phyloP scores from a whole-genome alignment of 306 rosid species.

The Lotus japonicus region DNA sequence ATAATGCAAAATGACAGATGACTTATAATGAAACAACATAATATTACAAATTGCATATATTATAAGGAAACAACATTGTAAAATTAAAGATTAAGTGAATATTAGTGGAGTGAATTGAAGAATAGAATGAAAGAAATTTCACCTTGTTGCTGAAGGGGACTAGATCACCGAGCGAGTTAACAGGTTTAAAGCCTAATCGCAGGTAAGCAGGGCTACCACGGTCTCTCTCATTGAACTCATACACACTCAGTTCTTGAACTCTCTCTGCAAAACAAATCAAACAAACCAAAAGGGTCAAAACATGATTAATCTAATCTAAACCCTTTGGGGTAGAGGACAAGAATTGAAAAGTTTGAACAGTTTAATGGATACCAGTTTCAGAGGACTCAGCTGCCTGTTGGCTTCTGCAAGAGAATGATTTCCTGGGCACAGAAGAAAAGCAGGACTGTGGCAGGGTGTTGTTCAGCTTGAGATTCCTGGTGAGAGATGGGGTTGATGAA shows the following conservation, averaged over 20 bases:
- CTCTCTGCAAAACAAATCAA: conserved; percentile 21
- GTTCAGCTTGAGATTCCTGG: conserved; percentile 7
- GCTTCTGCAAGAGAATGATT: no score
- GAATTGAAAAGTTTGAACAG: background rate
- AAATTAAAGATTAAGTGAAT: no score
- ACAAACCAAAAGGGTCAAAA: background rate
- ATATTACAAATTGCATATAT: no score
- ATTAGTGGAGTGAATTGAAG: no score
- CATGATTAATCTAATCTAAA: background rate
- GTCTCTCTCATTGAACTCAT: conserved; percentile 58
- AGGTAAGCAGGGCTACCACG: conserved; percentile 61
- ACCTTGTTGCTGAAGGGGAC: conserved; percentile 61
- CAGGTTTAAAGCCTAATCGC: conserved; percentile 41
- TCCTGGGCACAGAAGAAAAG: no score
- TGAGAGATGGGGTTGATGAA: conserved; percentile 11
- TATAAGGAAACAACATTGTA: no score
- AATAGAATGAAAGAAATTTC: background rate
- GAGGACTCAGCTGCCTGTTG: background rate
- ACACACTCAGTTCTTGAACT: conserved; percentile 47
- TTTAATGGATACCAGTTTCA: conserved; percentile 10
- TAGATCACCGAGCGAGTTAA: conserved; percentile 52
- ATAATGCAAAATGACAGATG: no score
- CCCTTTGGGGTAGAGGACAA: background rate
- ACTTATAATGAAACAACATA: no score
- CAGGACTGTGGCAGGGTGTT: background rate